These are phyloP conservation scores for Byssoonygena ceratinophila DNA, from an alignment of 2,329 filamentous ascomycete species.

Conservation along the genomic window DNA sequence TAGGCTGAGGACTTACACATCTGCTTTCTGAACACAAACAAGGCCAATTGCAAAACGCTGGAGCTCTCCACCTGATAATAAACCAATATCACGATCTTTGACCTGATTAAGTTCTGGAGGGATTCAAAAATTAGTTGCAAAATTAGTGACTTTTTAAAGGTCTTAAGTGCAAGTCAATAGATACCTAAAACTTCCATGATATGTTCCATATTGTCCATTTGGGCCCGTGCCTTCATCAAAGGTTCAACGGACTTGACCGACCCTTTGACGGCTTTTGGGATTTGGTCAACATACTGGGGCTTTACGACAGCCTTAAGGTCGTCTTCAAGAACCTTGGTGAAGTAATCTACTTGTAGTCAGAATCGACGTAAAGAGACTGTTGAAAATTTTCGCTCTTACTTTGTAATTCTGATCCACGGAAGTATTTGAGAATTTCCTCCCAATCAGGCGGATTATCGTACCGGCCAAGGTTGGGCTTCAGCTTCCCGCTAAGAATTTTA, in stretches of 20 bases:
- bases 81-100: constrained; percentile 77
- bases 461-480: constrained; percentile 93
- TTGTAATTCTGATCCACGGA: constrained; percentile 92
- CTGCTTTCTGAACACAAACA: constrained; percentile 88
- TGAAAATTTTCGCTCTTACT: constrained; percentile 43
- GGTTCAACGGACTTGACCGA: constrained; percentile 67
- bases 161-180: neutral
- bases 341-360: constrained; percentile 57
- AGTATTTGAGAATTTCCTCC: constrained; percentile 98
- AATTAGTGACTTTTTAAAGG: no score
- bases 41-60: constrained; percentile 96
- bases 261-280: constrained; percentile 80
- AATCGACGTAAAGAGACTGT: neutral
- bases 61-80: constrained; percentile 92
- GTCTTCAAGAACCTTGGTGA: constrained; percentile 95
- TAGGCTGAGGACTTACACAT: constrained; percentile 50
- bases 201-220: constrained; percentile 69
- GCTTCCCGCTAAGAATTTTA: constrained; percentile 95
- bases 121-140: constrained; percentile 5
- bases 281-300: constrained; percentile 98
- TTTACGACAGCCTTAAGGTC: constrained; percentile 96
- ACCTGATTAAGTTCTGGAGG: constrained; percentile 68
- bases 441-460: constrained; percentile 97
- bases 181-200: constrained; percentile 67
- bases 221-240: constrained; percentile 64